Conservation (phyloP, 2,329 filamentous ascomycete species). For the Diaporthe velutina region DNA sequence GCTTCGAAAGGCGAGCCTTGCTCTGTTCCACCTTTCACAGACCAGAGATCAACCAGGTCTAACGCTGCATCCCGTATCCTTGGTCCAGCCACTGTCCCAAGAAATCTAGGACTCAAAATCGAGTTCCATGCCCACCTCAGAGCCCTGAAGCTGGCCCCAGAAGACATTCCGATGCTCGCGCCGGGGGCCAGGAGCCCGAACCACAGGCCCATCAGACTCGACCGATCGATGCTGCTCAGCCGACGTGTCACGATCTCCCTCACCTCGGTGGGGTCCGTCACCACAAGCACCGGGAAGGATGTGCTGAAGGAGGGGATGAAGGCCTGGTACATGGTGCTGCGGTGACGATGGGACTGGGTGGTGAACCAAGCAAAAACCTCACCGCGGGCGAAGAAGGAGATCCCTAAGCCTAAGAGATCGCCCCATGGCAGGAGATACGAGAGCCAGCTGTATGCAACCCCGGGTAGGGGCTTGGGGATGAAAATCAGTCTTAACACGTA, state of each 20-base stretch:
- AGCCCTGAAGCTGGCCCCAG: conserved; percentile 1
- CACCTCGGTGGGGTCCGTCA: conserved; percentile 1
- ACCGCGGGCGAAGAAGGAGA: neutral
- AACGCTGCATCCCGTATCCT: neutral
- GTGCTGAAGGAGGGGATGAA: conserved; percentile 13
- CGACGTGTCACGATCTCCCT: conserved; percentile 1
- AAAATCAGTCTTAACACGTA: neutral
- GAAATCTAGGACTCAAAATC: neutral
- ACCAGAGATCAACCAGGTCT: conserved; percentile 1
- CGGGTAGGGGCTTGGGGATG: conserved; percentile 8
- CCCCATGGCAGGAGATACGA: conserved; percentile 12
- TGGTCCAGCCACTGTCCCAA: conserved; percentile 4
- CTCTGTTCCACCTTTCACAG: neutral
- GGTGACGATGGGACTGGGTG: neutral
- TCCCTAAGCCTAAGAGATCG: neutral
- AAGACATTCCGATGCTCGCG: neutral
- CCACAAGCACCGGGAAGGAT: neutral
- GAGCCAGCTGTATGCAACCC: neutral
- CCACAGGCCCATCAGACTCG: conserved; percentile 12
- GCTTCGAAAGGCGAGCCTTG: neutral
- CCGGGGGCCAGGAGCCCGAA: conserved; percentile 14
- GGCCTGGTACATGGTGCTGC: conserved; percentile 2
- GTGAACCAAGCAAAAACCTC: conserved; percentile 22
- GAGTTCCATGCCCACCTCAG: conserved; percentile 13
- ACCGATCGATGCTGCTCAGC: conserved; percentile 19